Evolutionary conservation across 2,329 filamentous ascomycete species (phyloP).

Genomic region (Ascochyta lentis): DNA sequence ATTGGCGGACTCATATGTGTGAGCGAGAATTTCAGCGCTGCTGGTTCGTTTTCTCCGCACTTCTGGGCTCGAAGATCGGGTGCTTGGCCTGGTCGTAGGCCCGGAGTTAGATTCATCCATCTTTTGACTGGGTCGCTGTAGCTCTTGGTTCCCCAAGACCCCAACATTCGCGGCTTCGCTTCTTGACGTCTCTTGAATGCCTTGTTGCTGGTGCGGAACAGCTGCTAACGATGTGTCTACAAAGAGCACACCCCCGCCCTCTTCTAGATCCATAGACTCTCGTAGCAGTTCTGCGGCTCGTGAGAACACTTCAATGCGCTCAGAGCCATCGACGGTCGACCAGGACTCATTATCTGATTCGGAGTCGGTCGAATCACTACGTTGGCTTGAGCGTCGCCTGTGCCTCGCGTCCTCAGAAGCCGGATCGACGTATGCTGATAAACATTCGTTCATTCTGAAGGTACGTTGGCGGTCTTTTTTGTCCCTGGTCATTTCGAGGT

Average conservation of each 20-base stretch:
- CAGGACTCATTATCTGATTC: constrained; percentile 4
- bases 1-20: constrained; percentile 25
- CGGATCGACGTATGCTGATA: constrained; percentile 34
- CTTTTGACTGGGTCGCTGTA: background rate
- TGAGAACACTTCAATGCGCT: constrained; percentile 53
- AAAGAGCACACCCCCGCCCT: constrained; percentile 57
- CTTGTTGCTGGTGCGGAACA: background rate
- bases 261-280: constrained; percentile 54
- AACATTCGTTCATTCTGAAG: constrained; percentile 34
- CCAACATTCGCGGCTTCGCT: background rate
- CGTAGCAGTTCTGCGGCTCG: constrained; percentile 58
- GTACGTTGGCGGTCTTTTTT: constrained; percentile 39
- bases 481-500: constrained; percentile 45
- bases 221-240: constrained; percentile 41
- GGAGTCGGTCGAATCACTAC: constrained; percentile 1
- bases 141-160: background rate
- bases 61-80: constrained; percentile 22
- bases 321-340: constrained; percentile 34
- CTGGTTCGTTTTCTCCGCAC: constrained; percentile 33
- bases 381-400: constrained; percentile 3
- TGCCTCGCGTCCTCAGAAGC: background rate
- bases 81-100: background rate
- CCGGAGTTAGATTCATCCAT: background rate
- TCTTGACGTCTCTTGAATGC: background rate
- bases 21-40: constrained; percentile 51